Base-by-base conservation (phyloP, 2,329 filamentous ascomycete genomes). In the Elsinoe arachidis region DNA sequence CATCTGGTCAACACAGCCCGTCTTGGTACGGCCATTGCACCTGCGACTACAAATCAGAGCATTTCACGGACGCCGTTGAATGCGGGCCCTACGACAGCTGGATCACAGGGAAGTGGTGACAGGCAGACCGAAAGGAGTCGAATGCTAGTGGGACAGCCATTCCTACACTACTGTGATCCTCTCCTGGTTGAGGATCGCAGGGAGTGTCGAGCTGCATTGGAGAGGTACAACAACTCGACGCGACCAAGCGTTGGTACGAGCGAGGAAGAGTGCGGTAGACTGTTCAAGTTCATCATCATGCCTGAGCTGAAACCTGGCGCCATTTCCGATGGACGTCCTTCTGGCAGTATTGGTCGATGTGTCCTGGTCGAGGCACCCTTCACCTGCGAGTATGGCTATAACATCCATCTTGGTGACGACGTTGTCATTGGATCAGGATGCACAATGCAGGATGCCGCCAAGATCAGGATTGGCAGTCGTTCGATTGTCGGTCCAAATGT, bases 361-460 rank as follows among this genome's bases (percentile, higher is more conserved):
- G 86, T 88, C 4, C 78, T 85, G 41, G 87, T 99, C 23, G 90
- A 96, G 66, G 84, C 88, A 2, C 92, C 92, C 0, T 97, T 99
- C 70, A 85, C 80, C 47, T 96, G 92, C 69, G 90, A 96, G 66
- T 96, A 96, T 67, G 93, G 93, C 0, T 97, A 96, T 74, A 97
- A 99, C 70, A 87, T 97, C 65, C 81, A 81, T 49, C 87, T 99
- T 63, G 91, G 88, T 11, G 86, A 91, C 64, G 85, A 93, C 62
- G 89, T 95, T 2, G 81, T 85, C 57, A 87, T 99, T 63, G 88
- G 87, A 15, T 81, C 88, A 57, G 87, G 89, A 66, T 96, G 91
- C 71, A 85, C 84, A 23, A 86, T 97, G 67, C 83, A 91, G 57
- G 93, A 99, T 69, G 85, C 90, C n/a, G 87, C 85, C 68, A 80